These are phyloP conservation scores for thale cress (Arabidopsis thaliana) DNA, from an alignment of 345 rosid species.

Conservation along the genomic window DNA sequence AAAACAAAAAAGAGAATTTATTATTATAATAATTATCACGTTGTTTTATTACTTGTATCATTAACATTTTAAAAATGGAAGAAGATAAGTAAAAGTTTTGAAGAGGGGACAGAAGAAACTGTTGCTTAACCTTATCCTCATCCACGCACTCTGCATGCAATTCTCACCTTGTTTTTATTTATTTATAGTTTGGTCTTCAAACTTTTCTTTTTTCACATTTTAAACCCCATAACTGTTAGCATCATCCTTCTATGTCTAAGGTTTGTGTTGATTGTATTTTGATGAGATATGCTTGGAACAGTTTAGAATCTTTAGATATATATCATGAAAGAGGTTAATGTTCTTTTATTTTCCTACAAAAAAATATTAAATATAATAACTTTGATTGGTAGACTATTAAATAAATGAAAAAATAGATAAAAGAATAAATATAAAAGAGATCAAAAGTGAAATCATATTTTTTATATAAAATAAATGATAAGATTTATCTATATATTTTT, in stretches of 20 bases:
- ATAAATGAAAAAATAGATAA: too few relatives aligned
- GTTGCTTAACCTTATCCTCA: constrained; percentile 43
- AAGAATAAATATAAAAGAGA: too few relatives aligned
- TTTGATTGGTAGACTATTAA: too few relatives aligned
- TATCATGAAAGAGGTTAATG: too few relatives aligned
- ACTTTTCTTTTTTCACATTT: background rate
- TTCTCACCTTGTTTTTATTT: constrained; percentile 11
- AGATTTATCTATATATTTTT: too few relatives aligned
- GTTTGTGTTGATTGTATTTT: constrained; percentile 1
- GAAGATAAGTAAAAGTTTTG: constrained; percentile 29
- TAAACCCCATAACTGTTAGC: background rate
- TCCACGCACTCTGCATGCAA: constrained; percentile 42
- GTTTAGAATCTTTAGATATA: background rate
- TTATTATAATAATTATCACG: constrained; percentile 21
- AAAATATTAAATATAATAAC: too few relatives aligned
- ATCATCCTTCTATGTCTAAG: background rate
- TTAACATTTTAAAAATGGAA: background rate
- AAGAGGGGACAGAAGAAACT: constrained; percentile 31
- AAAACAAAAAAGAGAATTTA: background rate
- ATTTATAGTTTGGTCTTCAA: constrained; percentile 4
- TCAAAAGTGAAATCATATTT: background rate
- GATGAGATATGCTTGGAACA: too few relatives aligned
- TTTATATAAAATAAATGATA: too few relatives aligned
- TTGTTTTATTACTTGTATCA: constrained; percentile 7
- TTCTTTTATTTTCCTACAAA: too few relatives aligned